Percentiles rank a stretch among this genome's conserved stretches.
Evolutionary conservation across 768 basidiomycete genomes (phyloP).

Genomic region (Auricularia heimuer): DNA sequence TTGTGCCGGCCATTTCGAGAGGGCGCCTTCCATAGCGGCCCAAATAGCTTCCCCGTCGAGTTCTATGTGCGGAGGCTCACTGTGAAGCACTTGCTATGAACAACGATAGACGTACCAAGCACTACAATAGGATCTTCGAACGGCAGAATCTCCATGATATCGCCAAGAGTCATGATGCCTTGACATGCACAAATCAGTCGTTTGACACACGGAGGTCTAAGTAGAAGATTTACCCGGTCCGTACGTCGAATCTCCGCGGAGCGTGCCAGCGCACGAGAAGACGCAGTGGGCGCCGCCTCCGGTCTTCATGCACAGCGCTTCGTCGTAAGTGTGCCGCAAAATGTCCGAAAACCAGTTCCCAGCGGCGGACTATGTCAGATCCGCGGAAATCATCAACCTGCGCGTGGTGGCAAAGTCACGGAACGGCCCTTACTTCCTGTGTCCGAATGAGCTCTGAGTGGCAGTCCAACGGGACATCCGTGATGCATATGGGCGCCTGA

Average conservation of each 20-base stretch:
- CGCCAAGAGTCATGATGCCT: constrained; percentile 69
- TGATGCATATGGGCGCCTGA: constrained; percentile 67
- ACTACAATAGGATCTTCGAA: constrained; percentile 82
- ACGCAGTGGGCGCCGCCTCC: constrained; percentile 68
- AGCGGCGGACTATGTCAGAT: constrained; percentile 42
- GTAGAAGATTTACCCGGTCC: constrained; percentile 49
- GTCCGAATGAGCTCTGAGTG: constrained; percentile 68
- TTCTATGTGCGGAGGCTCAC: constrained; percentile 24
- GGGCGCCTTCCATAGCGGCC: constrained; percentile 63
- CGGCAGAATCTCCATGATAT: constrained; percentile 82
- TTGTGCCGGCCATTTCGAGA: constrained; percentile 78
- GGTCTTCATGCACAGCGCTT: constrained; percentile 46
- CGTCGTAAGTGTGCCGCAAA: constrained; percentile 72
- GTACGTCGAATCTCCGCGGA: constrained; percentile 79
- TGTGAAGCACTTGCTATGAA: background rate
- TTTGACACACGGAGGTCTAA: background rate
- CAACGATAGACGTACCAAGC: background rate
- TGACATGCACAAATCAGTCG: constrained; percentile 13
- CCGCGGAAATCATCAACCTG: background rate
- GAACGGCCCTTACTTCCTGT: constrained; percentile 40
- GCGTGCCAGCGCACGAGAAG: constrained; percentile 71
- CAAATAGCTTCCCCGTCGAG: constrained; percentile 71
- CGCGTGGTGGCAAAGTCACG: background rate
- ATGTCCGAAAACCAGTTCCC: constrained; percentile 85
- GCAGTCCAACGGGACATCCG: constrained; percentile 57